These are phyloP conservation scores for Sicyos baderoa DNA, from an alignment of 306 rosid species.

Conservation along the genomic window DNA sequence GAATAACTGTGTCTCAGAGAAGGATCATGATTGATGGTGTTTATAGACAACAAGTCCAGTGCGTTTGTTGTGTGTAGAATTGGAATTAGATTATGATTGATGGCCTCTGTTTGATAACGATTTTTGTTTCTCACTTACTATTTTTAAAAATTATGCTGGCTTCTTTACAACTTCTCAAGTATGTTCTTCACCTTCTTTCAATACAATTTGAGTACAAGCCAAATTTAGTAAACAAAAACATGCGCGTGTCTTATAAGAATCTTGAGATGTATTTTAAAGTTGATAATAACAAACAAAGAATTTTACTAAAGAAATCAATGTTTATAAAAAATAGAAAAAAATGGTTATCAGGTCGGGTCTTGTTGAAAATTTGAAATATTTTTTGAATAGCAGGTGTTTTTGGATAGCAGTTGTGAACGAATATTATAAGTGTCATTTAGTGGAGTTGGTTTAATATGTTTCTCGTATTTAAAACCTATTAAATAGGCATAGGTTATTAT, in stretches of 20 bases:
- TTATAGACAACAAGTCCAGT: not conserved
- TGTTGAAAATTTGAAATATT: not conserved
- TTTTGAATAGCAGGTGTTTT: not conserved
- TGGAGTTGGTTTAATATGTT: not conserved
- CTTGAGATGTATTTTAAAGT: not conserved
- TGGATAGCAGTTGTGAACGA: not conserved
- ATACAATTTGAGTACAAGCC: not conserved
- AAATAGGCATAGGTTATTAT: not conserved
- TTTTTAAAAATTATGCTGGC: not conserved
- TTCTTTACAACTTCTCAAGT: not conserved
- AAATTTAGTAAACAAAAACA: not conserved
- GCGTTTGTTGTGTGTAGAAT: not conserved
- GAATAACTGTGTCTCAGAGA: not conserved
- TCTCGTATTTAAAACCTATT: not conserved
- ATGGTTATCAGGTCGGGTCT: not conserved
- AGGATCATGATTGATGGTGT: constrained; percentile 10
- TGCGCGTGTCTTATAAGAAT: not conserved
- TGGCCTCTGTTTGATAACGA: not conserved
- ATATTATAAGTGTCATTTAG: not conserved
- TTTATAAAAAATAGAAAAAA: not conserved
- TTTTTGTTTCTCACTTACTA: not conserved
- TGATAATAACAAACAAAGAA: not conserved
- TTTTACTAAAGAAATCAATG: not conserved
- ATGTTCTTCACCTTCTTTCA: too few relatives aligned
- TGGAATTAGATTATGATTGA: not conserved